Evolutionary conservation across 2,329 filamentous ascomycete species (phyloP).

Genomic region (Verticillium nubilum): DNA sequence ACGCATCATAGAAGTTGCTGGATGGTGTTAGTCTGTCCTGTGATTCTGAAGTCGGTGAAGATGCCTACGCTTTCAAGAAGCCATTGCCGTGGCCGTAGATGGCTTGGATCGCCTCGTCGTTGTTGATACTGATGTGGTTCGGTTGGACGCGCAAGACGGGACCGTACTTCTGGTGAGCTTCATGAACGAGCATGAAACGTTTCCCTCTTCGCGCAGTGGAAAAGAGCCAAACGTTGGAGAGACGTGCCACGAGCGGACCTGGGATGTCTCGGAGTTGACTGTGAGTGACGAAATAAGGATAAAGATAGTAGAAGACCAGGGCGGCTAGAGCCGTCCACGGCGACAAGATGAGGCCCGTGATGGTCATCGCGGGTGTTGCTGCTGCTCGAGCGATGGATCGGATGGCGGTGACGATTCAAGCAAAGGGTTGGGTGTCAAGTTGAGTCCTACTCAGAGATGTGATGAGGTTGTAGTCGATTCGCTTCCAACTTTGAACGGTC

Average conservation of each 20-base stretch:
- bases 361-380: conserved; percentile 5
- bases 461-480: not conserved
- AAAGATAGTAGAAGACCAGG: conserved; percentile 24
- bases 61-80: conserved; percentile 61
- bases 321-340: conserved; percentile 8
- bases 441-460: too few relatives aligned
- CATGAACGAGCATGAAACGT: conserved; percentile 60
- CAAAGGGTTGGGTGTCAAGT: too few relatives aligned
- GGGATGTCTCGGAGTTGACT: conserved; percentile 48
- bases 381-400: not conserved
- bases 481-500: not conserved
- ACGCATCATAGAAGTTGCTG: conserved; percentile 85
- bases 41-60: fast-evolving
- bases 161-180: conserved; percentile 69
- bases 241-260: conserved; percentile 56
- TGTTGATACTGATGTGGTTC: conserved; percentile 76
- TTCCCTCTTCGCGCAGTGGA: conserved; percentile 58
- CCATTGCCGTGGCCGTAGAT: conserved; percentile 80
- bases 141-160: conserved; percentile 80
- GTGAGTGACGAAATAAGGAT: conserved; percentile 55
- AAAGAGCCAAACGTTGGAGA: conserved; percentile 79
- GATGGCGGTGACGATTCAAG: not conserved
- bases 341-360: conserved; percentile 6
- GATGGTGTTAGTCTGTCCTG: not conserved
- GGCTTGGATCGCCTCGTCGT: conserved; percentile 67